A percentile compares a stretch with the other conserved stretches of the same genome.
phyloP scores from a whole-genome alignment of 1,284 basidiomycete species.

The Heliocybe sulcata region DNA sequence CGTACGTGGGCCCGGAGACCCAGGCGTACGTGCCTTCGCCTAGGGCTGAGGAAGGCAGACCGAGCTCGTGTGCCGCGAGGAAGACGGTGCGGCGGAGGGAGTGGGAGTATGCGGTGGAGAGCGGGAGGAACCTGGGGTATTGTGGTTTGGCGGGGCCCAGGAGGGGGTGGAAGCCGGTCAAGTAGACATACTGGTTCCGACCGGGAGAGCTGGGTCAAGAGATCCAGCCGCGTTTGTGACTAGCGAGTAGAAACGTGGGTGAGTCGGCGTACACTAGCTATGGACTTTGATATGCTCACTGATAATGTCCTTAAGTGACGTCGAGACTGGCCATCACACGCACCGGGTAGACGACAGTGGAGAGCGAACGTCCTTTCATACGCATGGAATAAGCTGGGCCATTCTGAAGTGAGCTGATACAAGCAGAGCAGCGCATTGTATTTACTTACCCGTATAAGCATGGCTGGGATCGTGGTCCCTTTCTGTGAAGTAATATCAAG shows the following conservation, averaged over 20 bases:
- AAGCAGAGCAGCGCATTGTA: not conserved
- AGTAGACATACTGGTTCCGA: slow-evolving; percentile 75
- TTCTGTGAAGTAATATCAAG: too few relatives aligned
- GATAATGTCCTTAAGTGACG: slow-evolving; percentile 63
- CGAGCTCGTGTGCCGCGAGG: slow-evolving; percentile 56
- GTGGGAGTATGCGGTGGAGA: slow-evolving; percentile 74
- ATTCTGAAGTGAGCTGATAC: not conserved
- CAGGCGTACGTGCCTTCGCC: slow-evolving; percentile 80
- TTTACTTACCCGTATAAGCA: slow-evolving; percentile 66
- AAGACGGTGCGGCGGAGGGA: slow-evolving; percentile 63
- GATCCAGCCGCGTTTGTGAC: slow-evolving; percentile 85
- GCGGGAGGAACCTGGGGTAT: slow-evolving; percentile 67
- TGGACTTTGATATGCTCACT: slow-evolving; percentile 42
- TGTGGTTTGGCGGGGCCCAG: slow-evolving; percentile 55
- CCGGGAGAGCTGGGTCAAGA: slow-evolving; percentile 60
- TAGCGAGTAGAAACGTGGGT: slow-evolving; percentile 22
- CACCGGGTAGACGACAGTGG: slow-evolving; percentile 70
- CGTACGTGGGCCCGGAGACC: slow-evolving; percentile 82
- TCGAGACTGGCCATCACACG: slow-evolving; percentile 71
- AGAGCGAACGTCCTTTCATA: slow-evolving; percentile 74
- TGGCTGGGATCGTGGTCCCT: too few relatives aligned
- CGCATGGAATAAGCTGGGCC: slow-evolving; percentile 57
- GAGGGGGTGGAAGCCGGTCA: slow-evolving; percentile 74
- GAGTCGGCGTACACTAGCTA: too few relatives aligned
- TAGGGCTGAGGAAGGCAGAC: slow-evolving; percentile 35